Evolutionary conservation across 2,329 filamentous ascomycete genomes (phyloP).

Genomic region (Fusarium musae): DNA sequence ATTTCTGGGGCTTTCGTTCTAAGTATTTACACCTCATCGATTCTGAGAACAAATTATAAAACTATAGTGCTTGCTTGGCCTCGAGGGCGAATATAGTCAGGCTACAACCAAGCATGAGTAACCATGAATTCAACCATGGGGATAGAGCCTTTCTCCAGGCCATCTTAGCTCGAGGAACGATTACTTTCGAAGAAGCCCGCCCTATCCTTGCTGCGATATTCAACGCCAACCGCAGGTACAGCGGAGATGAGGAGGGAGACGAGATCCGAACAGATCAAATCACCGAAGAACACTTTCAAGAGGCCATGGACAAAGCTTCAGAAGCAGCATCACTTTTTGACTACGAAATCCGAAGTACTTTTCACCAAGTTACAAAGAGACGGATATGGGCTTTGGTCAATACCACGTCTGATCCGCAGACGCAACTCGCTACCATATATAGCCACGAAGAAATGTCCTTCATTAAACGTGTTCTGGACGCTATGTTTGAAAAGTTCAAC

Average conservation of each 20-base stretch:
- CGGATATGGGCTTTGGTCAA: conserved; percentile 89
- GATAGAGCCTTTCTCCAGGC: conserved; percentile 93
- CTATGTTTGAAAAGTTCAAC: conserved; percentile 92
- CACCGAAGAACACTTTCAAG: conserved; percentile 72
- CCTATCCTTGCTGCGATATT: conserved; percentile 81
- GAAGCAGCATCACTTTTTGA: conserved; percentile 81
- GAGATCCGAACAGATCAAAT: conserved; percentile 69
- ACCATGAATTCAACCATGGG: conserved; percentile 63
- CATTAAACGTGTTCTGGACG: conserved; percentile 86
- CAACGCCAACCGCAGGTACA: conserved; percentile 59
- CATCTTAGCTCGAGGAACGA: conserved; percentile 79
- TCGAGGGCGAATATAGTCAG: conserved; percentile 38
- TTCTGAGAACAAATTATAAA: background rate
- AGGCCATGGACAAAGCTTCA: conserved; percentile 77
- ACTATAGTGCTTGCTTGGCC: background rate
- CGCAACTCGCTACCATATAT: conserved; percentile 86
- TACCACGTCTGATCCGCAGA: conserved; percentile 83
- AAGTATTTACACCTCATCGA: background rate
- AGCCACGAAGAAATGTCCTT: conserved; percentile 87
- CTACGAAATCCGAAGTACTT: conserved; percentile 82
- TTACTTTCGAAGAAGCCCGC: conserved; percentile 80
- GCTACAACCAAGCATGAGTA: conserved; percentile 33
- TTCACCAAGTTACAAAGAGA: conserved; percentile 74
- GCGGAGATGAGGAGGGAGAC: conserved; percentile 36
- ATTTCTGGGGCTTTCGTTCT: background rate